phyloP scores from a whole-genome alignment of 331 rosid species.

The Acacia pycnantha region DNA sequence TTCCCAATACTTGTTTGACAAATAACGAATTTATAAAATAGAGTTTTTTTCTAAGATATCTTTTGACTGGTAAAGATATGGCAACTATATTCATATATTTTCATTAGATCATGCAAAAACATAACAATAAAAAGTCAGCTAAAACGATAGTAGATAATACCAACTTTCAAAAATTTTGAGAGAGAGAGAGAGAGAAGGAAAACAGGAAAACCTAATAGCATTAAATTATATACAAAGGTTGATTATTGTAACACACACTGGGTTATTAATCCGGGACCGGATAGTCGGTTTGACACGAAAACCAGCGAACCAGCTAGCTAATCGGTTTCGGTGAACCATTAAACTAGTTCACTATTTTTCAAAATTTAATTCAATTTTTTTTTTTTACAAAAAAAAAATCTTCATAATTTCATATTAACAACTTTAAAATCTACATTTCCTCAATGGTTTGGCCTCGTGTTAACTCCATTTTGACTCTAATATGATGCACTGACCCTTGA shows the following conservation, averaged over 20 bases:
- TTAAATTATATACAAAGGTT: too few species aligned
- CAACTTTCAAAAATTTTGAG: too few species aligned
- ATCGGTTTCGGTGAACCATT: too few species aligned
- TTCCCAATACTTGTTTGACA: not conserved
- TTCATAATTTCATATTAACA: too few species aligned
- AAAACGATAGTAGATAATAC: not conserved
- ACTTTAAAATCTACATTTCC: too few species aligned
- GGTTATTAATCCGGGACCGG: too few species aligned
- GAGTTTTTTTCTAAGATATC: not conserved
- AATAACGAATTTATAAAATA: not conserved
- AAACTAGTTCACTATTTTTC: too few species aligned
- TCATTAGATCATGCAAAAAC: not conserved
- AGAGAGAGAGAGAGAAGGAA: too few species aligned
- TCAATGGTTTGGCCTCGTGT: fast-evolving
- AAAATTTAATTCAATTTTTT: too few species aligned
- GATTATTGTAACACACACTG: too few species aligned
- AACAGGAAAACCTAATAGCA: not conserved
- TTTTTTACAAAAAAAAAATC: too few species aligned
- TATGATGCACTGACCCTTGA: fast-evolving
- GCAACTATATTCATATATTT: not conserved
- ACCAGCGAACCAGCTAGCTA: fast-evolving
- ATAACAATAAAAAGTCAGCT: not conserved
- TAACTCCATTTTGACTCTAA: fast-evolving
- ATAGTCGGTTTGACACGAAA: fast-evolving
- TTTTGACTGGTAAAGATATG: not conserved